phyloP scores from a whole-genome alignment of 495 filamentous ascomycete species.

The Penicillium flavigenum region DNA sequence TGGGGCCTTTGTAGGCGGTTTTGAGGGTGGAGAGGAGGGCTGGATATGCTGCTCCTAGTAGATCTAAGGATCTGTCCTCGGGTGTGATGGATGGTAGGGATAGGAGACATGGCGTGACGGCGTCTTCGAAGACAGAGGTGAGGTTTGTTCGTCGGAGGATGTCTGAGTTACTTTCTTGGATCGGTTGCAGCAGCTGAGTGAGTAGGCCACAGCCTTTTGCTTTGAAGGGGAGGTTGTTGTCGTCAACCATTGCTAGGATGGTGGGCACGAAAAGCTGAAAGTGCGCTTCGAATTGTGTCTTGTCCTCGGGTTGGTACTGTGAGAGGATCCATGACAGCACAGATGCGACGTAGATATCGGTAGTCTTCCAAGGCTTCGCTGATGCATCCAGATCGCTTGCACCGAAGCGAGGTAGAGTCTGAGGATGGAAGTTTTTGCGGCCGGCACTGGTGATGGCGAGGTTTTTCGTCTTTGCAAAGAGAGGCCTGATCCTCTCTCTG shows the following conservation, averaged over 20 bases:
- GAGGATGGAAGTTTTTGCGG: conserved; percentile 57
- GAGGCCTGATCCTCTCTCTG: conserved; percentile 56
- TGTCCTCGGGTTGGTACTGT: conserved; percentile 39
- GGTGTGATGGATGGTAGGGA: conserved; percentile 80
- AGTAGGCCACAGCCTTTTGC: conserved; percentile 61
- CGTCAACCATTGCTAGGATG: conserved; percentile 76
- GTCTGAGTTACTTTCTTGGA: conserved; percentile 44
- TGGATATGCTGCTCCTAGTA: conserved; percentile 66
- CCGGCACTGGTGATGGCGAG: conserved; percentile 60
- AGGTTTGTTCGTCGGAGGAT: conserved; percentile 73
- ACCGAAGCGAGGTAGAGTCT: conserved; percentile 42
- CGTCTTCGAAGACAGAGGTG: conserved; percentile 73
- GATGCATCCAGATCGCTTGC: conserved; percentile 47
- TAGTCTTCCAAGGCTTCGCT: conserved; percentile 73
- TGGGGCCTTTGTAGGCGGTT: conserved; percentile 32
- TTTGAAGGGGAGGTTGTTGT: conserved; percentile 56
- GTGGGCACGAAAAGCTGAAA: conserved; percentile 87
- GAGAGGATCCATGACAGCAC: conserved; percentile 65
- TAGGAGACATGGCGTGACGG: conserved; percentile 68
- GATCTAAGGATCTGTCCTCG: conserved; percentile 61
- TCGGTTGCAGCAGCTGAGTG: conserved; percentile 57
- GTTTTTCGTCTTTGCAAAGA: conserved; percentile 67
- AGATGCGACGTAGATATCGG: conserved; percentile 58
- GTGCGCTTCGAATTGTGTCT: conserved; percentile 45
- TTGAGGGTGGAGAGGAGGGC: conserved; percentile 60